phyloP scores from a whole-genome alignment of 208 protist genomes.

The Leishmania amazonensis region DNA sequence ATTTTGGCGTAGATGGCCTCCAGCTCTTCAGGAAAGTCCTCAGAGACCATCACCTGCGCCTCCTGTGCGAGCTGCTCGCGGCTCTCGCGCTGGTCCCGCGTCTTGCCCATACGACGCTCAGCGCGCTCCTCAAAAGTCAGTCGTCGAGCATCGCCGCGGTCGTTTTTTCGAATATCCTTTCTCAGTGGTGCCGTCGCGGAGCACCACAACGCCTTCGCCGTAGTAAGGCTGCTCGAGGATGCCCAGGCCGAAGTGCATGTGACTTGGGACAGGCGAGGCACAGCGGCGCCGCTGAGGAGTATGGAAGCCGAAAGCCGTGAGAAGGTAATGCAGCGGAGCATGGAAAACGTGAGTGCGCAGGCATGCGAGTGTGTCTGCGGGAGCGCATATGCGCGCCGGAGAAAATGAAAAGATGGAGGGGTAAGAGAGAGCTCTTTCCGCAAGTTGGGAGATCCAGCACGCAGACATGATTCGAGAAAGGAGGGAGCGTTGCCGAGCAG shows the following conservation, averaged over 20 bases:
- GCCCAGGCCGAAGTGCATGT: neutral
- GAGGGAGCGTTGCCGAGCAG: neutral
- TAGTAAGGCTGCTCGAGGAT: neutral
- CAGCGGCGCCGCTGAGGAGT: neutral
- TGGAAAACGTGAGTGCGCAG: neutral
- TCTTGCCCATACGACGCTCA: slow-evolving; percentile 78
- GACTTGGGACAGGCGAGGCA: neutral
- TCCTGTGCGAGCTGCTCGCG: slow-evolving; percentile 75
- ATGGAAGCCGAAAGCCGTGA: neutral
- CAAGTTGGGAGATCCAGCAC: neutral
- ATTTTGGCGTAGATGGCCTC: slow-evolving; percentile 58
- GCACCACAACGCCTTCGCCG: slow-evolving; percentile 5
- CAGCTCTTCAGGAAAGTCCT: slow-evolving; percentile 82
- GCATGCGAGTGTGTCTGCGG: neutral
- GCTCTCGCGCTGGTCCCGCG: slow-evolving; percentile 53
- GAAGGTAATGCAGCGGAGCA: neutral
- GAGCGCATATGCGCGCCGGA: neutral
- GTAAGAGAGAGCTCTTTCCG: neutral
- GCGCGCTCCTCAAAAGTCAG: slow-evolving; percentile 87
- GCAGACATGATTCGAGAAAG: neutral
- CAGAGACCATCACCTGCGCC: slow-evolving; percentile 59
- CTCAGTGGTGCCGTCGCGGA: slow-evolving; percentile 19
- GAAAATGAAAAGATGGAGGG: neutral
- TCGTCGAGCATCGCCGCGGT: slow-evolving; percentile 72
- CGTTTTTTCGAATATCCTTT: slow-evolving; percentile 73